Evolutionary conservation across 129 eudicot species (phyloP).

Genomic region (Solidago caesia): DNA sequence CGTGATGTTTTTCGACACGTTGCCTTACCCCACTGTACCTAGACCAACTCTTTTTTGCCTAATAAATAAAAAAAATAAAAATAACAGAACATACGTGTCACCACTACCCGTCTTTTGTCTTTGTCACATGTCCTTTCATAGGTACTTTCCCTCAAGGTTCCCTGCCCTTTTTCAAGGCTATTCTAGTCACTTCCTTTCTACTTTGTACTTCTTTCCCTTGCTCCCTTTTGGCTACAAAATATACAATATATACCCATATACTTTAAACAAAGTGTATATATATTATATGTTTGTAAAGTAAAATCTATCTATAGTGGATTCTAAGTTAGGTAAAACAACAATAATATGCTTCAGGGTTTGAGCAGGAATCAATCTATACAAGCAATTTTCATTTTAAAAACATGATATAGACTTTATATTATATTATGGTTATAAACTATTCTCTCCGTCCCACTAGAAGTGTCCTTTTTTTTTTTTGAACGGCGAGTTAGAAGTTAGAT

Average conservation of each 20-base stretch:
- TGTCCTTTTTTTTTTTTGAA: too few relatives aligned
- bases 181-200: slow-evolving; percentile 13
- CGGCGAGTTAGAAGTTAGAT: too few relatives aligned
- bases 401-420: too few relatives aligned
- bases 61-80: not conserved
- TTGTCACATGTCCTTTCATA: slow-evolving; percentile 30
- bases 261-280: not conserved
- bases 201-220: not conserved
- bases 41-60: slow-evolving; percentile 24
- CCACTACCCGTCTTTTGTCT: slow-evolving; percentile 21
- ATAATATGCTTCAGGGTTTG: too few relatives aligned
- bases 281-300: not conserved
- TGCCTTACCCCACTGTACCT: slow-evolving; percentile 40
- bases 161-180: slow-evolving; percentile 23
- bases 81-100: slow-evolving; percentile 34
- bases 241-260: slow-evolving; percentile 8
- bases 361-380: too few relatives aligned
- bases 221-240: not conserved
- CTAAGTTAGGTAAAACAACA: not conserved
- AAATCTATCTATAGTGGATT: not conserved
- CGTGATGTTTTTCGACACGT: slow-evolving; percentile 33
- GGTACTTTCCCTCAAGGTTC: slow-evolving; percentile 31
- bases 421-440: too few relatives aligned
- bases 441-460: too few relatives aligned
- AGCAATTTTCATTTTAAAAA: too few relatives aligned